These are phyloP conservation scores for Moelleriella libera DNA, from an alignment of 2,329 filamentous ascomycete genomes.

Conservation along the genomic window DNA sequence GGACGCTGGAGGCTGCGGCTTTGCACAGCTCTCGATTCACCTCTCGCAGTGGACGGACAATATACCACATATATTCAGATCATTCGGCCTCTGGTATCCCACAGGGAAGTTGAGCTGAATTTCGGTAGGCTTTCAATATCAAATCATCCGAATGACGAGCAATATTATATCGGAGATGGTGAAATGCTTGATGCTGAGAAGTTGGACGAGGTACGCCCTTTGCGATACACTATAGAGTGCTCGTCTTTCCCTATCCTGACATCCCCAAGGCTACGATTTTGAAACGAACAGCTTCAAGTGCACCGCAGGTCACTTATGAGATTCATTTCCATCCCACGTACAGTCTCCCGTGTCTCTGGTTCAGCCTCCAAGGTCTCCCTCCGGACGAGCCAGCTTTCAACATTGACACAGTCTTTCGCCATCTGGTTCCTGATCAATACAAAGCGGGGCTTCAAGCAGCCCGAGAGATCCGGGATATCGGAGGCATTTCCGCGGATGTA, in stretches of 20 bases:
- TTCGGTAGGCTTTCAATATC: constrained; percentile 32
- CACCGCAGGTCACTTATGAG: constrained; percentile 51
- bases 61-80: constrained; percentile 42
- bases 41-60: constrained; percentile 25
- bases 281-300: constrained; percentile 16
- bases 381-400: constrained; percentile 41
- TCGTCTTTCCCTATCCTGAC: constrained; percentile 7
- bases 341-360: constrained; percentile 62
- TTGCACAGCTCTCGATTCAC: constrained; percentile 34
- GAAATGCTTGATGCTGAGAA: constrained; percentile 37
- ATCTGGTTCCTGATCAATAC: constrained; percentile 54
- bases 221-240: constrained; percentile 1
- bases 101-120: constrained; percentile 29
- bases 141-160: constrained; percentile 8
- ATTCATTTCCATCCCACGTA: constrained; percentile 65
- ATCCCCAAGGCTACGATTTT: constrained; percentile 25
- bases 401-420: constrained; percentile 56
- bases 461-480: constrained; percentile 51
- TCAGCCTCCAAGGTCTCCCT: constrained; percentile 47
- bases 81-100: constrained; percentile 33
- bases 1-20: constrained; percentile 39
- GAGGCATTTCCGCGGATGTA: constrained; percentile 65
- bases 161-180: constrained; percentile 19
- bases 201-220: constrained; percentile 31
- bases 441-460: constrained; percentile 44